A percentile compares a stretch with the other conserved stretches of the same genome.
phyloP scores from a whole-genome alignment of 352 stramenopile species.

The Hyaloperonospora arabidopsidis region DNA sequence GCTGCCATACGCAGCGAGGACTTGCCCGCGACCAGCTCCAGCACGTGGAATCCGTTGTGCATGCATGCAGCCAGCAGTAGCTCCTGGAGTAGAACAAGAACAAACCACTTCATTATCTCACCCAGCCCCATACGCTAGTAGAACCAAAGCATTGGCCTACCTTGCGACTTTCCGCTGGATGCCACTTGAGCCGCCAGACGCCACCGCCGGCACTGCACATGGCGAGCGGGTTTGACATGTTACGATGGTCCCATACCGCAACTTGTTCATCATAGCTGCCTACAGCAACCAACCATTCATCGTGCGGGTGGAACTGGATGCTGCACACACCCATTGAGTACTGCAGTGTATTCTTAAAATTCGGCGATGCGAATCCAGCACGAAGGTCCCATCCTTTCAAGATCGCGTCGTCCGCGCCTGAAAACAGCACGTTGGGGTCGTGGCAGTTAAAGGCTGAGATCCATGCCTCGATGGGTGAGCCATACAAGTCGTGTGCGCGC shows the following conservation, averaged over 20 bases:
- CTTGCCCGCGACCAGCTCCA: constrained; percentile 17
- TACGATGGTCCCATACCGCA: constrained; percentile 68
- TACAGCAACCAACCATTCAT: constrained; percentile 56
- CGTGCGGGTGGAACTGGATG: constrained; percentile 74
- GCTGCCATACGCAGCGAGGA: constrained; percentile 18
- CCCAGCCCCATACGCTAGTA: too few species aligned
- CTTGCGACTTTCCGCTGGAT: constrained; percentile 40
- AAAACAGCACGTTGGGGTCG: constrained; percentile 68
- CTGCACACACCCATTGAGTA: constrained; percentile 81
- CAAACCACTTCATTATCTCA: constrained; percentile 5
- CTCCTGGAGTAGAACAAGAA: constrained; percentile 30
- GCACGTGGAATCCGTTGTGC: constrained; percentile 82
- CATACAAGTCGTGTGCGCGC: constrained; percentile 65
- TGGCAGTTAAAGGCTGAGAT: constrained; percentile 78
- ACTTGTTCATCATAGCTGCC: constrained; percentile 82
- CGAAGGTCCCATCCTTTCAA: constrained; percentile 81
- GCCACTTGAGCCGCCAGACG: constrained; percentile 83
- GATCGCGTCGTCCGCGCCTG: constrained; percentile 65
- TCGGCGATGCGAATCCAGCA: constrained; percentile 12
- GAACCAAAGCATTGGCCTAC: too few species aligned
- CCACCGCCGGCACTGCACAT: constrained; percentile 50
- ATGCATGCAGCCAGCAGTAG: constrained; percentile 74
- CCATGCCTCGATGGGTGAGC: constrained; percentile 74
- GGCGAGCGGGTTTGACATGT: constrained; percentile 45
- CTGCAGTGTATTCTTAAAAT: constrained; percentile 10